These are phyloP conservation scores for Scenedesmus sp. DNA, from an alignment of 163 green algal species.

Conservation along the genomic window DNA sequence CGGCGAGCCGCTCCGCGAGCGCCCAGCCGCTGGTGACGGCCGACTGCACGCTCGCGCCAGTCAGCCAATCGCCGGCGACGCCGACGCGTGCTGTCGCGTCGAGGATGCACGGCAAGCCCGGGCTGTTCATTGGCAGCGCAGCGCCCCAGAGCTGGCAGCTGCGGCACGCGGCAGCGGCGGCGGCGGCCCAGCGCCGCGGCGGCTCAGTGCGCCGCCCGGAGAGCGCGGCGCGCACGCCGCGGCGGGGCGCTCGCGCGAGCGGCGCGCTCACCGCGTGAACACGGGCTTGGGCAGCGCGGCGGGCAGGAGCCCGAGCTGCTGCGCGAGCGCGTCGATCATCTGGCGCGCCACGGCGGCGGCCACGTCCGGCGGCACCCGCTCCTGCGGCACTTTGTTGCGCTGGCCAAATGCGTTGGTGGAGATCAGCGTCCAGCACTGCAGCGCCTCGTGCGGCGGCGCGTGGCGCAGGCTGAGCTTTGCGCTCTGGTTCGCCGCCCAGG, in stretches of 20 bases:
- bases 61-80: slow-evolving; percentile 57
- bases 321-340: slow-evolving; percentile 60
- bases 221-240: not conserved
- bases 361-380: slow-evolving; percentile 66
- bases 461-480: slow-evolving; percentile 59
- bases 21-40: slow-evolving; percentile 60
- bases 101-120: slow-evolving; percentile 60
- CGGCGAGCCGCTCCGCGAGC: slow-evolving; percentile 60
- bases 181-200: not conserved
- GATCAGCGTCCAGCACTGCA: slow-evolving; percentile 83
- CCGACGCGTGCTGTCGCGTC: slow-evolving; percentile 61
- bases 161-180: slow-evolving; percentile 22
- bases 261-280: slow-evolving; percentile 13
- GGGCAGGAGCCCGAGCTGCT: slow-evolving; percentile 18
- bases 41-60: slow-evolving; percentile 50
- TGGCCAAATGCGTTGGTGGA: slow-evolving; percentile 70
- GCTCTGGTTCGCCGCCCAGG: slow-evolving; percentile 76
- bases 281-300: not conserved
- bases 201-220: not conserved
- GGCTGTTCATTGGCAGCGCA: slow-evolving; percentile 70
- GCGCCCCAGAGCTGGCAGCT: slow-evolving; percentile 72
- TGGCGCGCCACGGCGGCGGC: slow-evolving; percentile 56
- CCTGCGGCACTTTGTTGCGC: slow-evolving; percentile 83
- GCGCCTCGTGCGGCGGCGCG: not conserved
- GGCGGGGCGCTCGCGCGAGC: too few species aligned